Evolutionary conservation across 2,329 filamentous ascomycete genomes (phyloP), one percentile per base, ranked within the genome.

Genomic region (Metarhizium album): DNA sequence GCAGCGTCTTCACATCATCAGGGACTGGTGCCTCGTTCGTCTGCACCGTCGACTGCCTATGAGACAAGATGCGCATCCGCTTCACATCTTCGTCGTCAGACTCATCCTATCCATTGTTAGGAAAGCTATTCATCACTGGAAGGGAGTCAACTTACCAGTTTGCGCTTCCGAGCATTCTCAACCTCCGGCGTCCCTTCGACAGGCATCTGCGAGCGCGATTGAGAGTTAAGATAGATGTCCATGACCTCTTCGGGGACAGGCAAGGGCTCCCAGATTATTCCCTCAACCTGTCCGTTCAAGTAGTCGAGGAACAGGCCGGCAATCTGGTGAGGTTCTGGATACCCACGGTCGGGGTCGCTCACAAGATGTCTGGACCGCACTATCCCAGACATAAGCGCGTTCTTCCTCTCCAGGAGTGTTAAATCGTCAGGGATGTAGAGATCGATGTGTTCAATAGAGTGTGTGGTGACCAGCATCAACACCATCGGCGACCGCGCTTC

Each of bases 361-460:
- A 79, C 62, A 20, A 72, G 60, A 16, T 65, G 59, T 27, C 64
- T 60, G 3, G 70, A 63, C 38, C 62, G 59, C 2, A 68, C 65
- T 14, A 70, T 66, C 8, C 54, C 67, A 49, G 59, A 70, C 24
- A 74, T 56, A 1, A 74, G 63, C 2, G 70, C 67, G 48, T 71
- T 76, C 52, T 73, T 76, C 16, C 72, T 69, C 55, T 80, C 75
- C 5, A 78, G 50, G 0, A 60, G 54, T 2, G 66, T 61, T 16
- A 66, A 52, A 4, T 62, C 57, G 6, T 57, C 54, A 2, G 67
- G 65, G 24, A 80, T 63, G 16, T 71, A 66, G 46, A 74, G 62
- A 51, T 74, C 72, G 42, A 81, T 69, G 52, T 82, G 79, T 59
- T 82, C 78, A 37, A 81, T 70, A 1, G 77, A 76, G 54, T 74